Conservation (phyloP, 306 rosid genomes). For the Medicago ruthenica region DNA sequence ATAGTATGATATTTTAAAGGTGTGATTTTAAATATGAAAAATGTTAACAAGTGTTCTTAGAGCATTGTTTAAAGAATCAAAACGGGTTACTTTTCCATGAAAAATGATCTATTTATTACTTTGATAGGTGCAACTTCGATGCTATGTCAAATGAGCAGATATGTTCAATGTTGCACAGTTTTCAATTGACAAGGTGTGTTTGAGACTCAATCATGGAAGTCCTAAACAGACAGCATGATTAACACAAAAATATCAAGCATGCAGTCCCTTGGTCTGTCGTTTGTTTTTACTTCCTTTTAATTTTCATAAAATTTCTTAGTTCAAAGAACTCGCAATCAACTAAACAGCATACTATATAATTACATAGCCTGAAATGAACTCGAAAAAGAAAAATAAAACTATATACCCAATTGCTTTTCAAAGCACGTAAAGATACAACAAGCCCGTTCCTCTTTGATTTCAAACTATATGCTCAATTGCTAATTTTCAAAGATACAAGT, state of each 20-base stretch:
- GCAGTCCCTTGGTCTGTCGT: neutral
- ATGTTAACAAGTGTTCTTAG: no score
- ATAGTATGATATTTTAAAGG: no score
- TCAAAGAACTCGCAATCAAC: neutral
- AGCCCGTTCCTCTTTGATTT: constrained; percentile 28
- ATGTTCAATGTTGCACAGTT: no score
- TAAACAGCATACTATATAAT: neutral
- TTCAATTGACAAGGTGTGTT: no score
- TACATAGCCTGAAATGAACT: constrained; percentile 17
- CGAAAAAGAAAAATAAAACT: constrained; percentile 4
- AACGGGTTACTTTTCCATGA: no score
- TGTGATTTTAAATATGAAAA: no score
- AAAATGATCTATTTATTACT: no score
- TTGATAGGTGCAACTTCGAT: no score
- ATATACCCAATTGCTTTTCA: constrained; percentile 35
- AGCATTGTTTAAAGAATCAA: no score
- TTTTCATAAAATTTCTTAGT: neutral
- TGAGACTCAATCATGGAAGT: no score
- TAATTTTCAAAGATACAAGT: constrained; percentile 35
- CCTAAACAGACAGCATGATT: no score
- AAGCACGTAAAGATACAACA: constrained; percentile 37
- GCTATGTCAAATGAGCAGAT: no score
- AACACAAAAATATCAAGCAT: neutral
- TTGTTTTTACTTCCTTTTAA: neutral
- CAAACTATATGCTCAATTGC: constrained; percentile 27